Base-by-base conservation (phyloP, 2,329 filamentous ascomycete genomes). In the Trichoderma aggressivum region DNA sequence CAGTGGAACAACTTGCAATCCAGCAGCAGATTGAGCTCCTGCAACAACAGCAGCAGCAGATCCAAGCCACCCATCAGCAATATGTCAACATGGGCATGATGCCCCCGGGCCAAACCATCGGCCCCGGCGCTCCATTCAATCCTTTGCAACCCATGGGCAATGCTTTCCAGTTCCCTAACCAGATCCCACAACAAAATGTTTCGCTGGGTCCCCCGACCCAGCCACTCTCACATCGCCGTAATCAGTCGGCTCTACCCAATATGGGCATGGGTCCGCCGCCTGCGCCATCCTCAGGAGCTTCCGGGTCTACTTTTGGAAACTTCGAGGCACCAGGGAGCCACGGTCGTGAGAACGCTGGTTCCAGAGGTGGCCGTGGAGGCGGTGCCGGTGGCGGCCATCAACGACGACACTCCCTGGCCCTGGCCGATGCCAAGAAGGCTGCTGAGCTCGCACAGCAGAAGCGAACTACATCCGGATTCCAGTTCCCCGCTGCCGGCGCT, bases 11-110 rank as follows among this genome's bases (percentile, higher is more conserved):
- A 88, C 89, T 97, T 80, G 94, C 94, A 80, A 94, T 98, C 81
- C 94, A 97, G 85, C 95, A 98, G 86, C 95, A 98, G 84, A 98
- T 98, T 79, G 95, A 98, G 84, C 88, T 97, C 80, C 88, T 98
- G 79, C 95, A 98, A 85, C 94, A 97, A 82, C 96, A 98, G 82
- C 96, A 98, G 81, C 94, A 98, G 82, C 94, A 98, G 81, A 97
- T 98, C 79, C 93, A 97, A 83, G 94, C 94, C 77, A 96, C 94
- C 74, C 94, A 98, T 79, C 94, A 98, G 84, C 95, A 98, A 84
- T 98, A 97, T 86, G 92, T 97, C 78, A 97, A 96, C 82, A 94
- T 98, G 92, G 94, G 94, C 81, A 94, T 98, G 88, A 91, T 98
- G 78, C 91, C 92, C 76, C 91, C 93, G 67, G 92, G 92, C 78